A percentile compares a stretch with the other conserved stretches of the same genome.
Evolutionary conservation across 2,329 filamentous ascomycete genomes (phyloP).

Genomic region (Graphiopsis chlorocephala): DNA sequence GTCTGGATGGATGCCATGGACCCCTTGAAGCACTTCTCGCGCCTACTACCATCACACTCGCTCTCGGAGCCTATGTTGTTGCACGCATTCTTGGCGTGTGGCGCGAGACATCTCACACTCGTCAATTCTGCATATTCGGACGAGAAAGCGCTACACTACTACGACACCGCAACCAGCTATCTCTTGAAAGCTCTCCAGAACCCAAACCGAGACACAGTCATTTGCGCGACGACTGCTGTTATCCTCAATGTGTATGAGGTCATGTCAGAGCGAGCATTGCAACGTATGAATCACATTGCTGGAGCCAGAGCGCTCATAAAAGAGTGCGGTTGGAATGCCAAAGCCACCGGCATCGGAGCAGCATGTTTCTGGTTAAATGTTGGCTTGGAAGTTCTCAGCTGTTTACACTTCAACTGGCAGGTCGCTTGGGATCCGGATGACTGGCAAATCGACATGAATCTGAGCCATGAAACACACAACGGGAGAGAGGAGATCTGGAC

Average conservation of each 20-base stretch:
- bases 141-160: conserved; percentile 77
- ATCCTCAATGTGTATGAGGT: conserved; percentile 90
- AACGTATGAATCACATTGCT: conserved; percentile 86
- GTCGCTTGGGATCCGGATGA: conserved; percentile 86
- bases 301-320: conserved; percentile 82
- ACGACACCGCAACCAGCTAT: conserved; percentile 78
- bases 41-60: conserved; percentile 77
- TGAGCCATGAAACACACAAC: conserved; percentile 55
- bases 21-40: conserved; percentile 77
- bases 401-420: conserved; percentile 81
- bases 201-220: conserved; percentile 75
- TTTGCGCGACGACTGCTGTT: conserved; percentile 83
- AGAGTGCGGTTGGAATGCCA: conserved; percentile 85
- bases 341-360: conserved; percentile 71
- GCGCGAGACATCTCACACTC: conserved; percentile 74
- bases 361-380: conserved; percentile 96
- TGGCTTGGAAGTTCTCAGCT: conserved; percentile 84
- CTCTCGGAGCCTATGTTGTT: conserved; percentile 82
- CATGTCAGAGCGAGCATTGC: conserved; percentile 76
- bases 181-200: conserved; percentile 76
- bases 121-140: conserved; percentile 68
- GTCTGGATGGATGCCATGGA: conserved; percentile 95
- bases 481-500: conserved; percentile 82
- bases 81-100: conserved; percentile 85
- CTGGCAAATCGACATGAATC: conserved; percentile 82